Base-by-base conservation (phyloP, 140 eudicot genomes). In the Oenanthe javanica region DNA sequence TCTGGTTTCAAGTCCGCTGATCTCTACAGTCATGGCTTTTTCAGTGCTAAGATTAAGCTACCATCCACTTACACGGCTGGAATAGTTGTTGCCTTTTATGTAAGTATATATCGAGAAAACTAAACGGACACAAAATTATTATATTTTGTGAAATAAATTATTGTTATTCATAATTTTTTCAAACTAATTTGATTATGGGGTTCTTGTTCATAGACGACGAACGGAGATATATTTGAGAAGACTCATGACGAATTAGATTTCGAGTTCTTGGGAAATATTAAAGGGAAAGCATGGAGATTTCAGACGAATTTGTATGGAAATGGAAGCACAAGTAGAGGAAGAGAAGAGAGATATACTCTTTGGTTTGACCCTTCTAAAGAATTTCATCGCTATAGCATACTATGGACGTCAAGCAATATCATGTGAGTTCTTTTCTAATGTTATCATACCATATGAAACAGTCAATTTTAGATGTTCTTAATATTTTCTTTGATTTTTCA, bases 281-380 rank as follows among this genome's bases (percentile, higher is more conserved):
- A 76, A 79, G 98, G 96, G 40, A 88, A 90, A 50, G 81, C 86
- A 70, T 94, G 98, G 98, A 82, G 96, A 45, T 84, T 94, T 82
- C 98, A 94, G 75, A 94, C 98, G 10, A 94, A 94, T 83, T 79
- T 94, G 72, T 94, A 94, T 73, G 98, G 98, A 3, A 94, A 92
- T 79, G 98, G 98, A 49, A 92, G 97, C 85, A 92, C 97, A 8
- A 85, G 83, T 46, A 86, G 93, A 81, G 98, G 98, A 46, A 89
- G 98, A 86, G 98, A 94, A 90, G 98, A 94, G 77, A 86, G 98
- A 86, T 94, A 94, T 79, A 79, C 83, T 4, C 88, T 94, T 25
- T 89, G 94, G 94, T 94, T 94, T 83, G 97, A 94, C 78, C 98
- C 98, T 51, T 87, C 93, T 0, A 87, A 90, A 72, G 90, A 92